phyloP scores from a whole-genome alignment of 345 rosid species.

The Eucalyptus sideroxylon region DNA sequence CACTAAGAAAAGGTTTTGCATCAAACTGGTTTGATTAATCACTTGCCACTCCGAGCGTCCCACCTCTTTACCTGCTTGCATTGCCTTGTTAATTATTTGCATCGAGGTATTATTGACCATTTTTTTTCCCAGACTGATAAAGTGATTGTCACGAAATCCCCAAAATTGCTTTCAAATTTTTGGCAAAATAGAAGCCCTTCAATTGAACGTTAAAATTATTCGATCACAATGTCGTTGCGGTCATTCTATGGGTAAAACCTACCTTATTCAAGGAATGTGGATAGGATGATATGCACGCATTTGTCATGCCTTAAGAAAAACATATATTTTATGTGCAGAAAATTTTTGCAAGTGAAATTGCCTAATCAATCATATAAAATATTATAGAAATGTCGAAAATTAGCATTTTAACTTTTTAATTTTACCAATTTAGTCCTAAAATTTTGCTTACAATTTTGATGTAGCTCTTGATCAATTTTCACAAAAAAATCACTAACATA shows the following conservation, averaged over 20 bases:
- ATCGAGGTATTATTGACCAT: background rate
- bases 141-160: background rate
- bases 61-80: background rate
- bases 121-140: no score
- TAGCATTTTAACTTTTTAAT: background rate
- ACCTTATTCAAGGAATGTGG: background rate
- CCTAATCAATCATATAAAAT: background rate
- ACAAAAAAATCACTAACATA: no score
- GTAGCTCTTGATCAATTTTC: background rate
- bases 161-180: background rate
- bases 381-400: no score
- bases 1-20: background rate
- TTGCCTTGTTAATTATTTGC: background rate
- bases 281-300: background rate
- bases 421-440: no score
- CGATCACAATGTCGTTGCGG: background rate
- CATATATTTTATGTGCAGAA: no score
- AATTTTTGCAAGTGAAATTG: no score
- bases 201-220: background rate
- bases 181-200: background rate
- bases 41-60: background rate
- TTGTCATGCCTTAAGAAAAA: background rate
- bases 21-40: background rate
- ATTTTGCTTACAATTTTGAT: no score
- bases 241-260: background rate